phyloP scores from a whole-genome alignment of 495 filamentous ascomycete species.

The Tuber borchii region DNA sequence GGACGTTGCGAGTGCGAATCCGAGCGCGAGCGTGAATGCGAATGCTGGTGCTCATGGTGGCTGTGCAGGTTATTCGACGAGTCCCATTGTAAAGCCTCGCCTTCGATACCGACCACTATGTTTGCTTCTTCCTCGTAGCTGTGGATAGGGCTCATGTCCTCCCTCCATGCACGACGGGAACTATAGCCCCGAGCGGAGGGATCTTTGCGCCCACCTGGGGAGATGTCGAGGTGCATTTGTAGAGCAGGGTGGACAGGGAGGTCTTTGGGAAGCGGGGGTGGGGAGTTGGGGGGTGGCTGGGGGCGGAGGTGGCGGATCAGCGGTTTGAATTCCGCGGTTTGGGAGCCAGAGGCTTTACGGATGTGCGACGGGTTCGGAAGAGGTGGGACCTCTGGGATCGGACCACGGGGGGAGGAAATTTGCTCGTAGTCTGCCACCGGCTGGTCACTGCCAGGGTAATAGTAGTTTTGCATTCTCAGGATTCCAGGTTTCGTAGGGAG shows the following conservation, averaged over 20 bases:
- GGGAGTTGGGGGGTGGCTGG: conserved; percentile 32
- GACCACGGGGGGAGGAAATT: conserved; percentile 12
- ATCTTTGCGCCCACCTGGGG: conserved; percentile 23
- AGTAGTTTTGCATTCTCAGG: conserved; percentile 20
- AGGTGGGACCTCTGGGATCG: conserved; percentile 25
- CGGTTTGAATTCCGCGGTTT: conserved; percentile 30
- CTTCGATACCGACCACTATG: conserved; percentile 29
- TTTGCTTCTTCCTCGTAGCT: conserved; percentile 25
- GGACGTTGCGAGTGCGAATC: not conserved
- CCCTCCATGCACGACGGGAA: conserved; percentile 12
- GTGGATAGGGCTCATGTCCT: conserved; percentile 30
- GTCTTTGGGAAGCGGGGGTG: conserved; percentile 38
- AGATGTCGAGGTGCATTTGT: conserved; percentile 37
- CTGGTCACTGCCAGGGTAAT: conserved; percentile 19
- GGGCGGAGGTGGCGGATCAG: conserved; percentile 40
- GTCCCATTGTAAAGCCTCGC: conserved; percentile 24
- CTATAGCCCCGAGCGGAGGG: conserved; percentile 5
- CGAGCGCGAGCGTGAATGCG: not conserved
- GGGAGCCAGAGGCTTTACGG: conserved; percentile 30
- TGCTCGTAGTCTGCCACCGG: conserved; percentile 12
- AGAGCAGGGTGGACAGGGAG: conserved; percentile 39
- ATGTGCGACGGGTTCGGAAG: conserved; percentile 24
- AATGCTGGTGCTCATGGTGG: conserved; percentile 18
- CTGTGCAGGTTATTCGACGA: conserved; percentile 21
- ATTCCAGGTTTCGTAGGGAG: conserved; percentile 9